These are phyloP conservation scores for Tubosaeta sp. DNA, from an alignment of 768 basidiomycete genomes.

Conservation along the genomic window DNA sequence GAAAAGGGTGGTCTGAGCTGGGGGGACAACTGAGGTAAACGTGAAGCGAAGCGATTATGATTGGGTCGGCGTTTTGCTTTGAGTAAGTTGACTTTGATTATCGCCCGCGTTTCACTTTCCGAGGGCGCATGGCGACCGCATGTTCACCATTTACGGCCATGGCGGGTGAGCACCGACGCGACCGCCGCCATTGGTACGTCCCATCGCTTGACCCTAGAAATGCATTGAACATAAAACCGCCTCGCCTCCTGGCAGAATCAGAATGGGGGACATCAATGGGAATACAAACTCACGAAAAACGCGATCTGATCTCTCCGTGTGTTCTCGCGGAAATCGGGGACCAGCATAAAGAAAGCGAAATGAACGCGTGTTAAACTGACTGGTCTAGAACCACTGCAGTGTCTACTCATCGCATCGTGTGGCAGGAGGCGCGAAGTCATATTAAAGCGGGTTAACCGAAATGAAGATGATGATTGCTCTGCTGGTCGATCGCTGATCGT, in stretches of 20 bases:
- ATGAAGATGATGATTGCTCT: constrained; percentile 22
- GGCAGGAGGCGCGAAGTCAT: constrained; percentile 11
- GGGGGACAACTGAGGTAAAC: constrained; percentile 29
- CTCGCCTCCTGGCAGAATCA: not conserved
- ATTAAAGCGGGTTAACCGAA: constrained; percentile 21
- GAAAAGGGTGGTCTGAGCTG: constrained; percentile 8
- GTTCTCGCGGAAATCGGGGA: not conserved
- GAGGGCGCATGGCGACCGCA: constrained; percentile 32
- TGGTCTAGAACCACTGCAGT: constrained; percentile 13
- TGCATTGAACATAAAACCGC: constrained; percentile 4
- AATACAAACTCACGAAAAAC: not conserved
- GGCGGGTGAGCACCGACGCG: constrained; percentile 12
- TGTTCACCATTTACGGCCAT: constrained; percentile 33
- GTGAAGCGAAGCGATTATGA: constrained; percentile 14
- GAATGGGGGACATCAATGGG: not conserved
- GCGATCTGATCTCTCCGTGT: not conserved
- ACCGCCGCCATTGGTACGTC: constrained; percentile 10
- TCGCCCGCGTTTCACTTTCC: constrained; percentile 22
- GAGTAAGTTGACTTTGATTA: constrained; percentile 24
- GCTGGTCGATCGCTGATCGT: constrained; percentile 26
- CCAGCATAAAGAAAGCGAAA: constrained; percentile 7
- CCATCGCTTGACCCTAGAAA: constrained; percentile 14
- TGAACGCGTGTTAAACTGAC: constrained; percentile 8
- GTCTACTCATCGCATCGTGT: not conserved
- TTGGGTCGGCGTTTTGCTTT: constrained; percentile 26